Evolutionary conservation across 2,329 filamentous ascomycete genomes (phyloP).

Genomic region (Alternaria panax): DNA sequence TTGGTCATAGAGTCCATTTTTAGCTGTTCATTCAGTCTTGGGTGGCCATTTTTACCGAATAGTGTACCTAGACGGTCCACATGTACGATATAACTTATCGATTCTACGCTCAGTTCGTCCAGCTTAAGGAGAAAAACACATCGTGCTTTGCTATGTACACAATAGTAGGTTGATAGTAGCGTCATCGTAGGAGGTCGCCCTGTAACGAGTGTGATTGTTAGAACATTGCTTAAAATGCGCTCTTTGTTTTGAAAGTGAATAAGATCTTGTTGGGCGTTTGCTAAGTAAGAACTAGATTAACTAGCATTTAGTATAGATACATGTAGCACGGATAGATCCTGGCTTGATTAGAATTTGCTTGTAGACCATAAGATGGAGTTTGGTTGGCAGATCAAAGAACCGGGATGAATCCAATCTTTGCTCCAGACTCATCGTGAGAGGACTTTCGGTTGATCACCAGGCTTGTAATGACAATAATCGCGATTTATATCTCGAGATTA

Average conservation of each 20-base stretch:
- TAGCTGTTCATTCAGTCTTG: neutral
- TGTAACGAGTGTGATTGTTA: neutral
- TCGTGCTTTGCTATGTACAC: neutral
- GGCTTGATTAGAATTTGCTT: neutral
- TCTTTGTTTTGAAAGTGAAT: neutral
- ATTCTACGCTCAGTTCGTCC: neutral
- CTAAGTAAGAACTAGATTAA: neutral
- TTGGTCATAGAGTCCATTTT: neutral
- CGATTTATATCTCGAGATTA: neutral
- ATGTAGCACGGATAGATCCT: neutral
- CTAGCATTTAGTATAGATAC: neutral
- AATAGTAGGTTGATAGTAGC: neutral
- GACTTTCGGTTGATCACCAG: neutral
- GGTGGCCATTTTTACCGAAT: fast-evolving
- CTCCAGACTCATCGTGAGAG: neutral
- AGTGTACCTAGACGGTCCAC: neutral
- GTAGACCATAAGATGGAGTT: neutral
- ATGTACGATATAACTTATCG: neutral
- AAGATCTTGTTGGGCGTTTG: neutral
- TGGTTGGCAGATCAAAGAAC: neutral
- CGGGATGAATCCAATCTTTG: neutral
- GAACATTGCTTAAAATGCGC: too few relatives aligned
- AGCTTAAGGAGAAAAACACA: neutral
- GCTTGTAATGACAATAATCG: neutral
- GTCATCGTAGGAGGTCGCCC: too few relatives aligned